Conservation (phyloP, 2,329 filamentous ascomycete species). For the Sclerotinia nivalis region DNA sequence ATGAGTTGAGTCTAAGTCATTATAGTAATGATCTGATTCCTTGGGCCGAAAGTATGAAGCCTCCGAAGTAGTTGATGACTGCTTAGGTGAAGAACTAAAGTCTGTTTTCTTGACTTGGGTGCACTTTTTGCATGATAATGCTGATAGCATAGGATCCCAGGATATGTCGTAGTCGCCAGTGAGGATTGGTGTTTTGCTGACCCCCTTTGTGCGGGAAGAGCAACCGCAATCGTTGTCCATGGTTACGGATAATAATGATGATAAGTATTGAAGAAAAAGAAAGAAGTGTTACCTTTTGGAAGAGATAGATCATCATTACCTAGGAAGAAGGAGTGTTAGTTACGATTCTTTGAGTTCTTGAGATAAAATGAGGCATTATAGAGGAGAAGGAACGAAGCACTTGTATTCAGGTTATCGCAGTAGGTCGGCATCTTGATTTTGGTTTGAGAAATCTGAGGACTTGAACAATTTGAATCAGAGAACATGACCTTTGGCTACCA, state of each 20-base stretch:
- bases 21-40: not conserved
- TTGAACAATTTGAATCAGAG: not conserved
- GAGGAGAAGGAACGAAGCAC: slow-evolving; percentile 19
- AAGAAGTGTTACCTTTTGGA: slow-evolving; percentile 55
- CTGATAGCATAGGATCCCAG: slow-evolving; percentile 18
- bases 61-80: not conserved
- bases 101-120: not conserved
- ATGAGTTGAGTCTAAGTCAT: not conserved
- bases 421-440: slow-evolving; percentile 11
- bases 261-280: slow-evolving; percentile 22
- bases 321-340: slow-evolving; percentile 40
- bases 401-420: not conserved
- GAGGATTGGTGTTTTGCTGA: slow-evolving; percentile 13
- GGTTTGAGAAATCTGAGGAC: not conserved
- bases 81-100: not conserved
- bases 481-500: not conserved
- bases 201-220: slow-evolving; percentile 7
- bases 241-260: slow-evolving; percentile 20
- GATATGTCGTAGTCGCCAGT: slow-evolving; percentile 10
- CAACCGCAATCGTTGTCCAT: slow-evolving; percentile 23
- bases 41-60: slow-evolving; percentile 6
- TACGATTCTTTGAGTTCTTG: not conserved
- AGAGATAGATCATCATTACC: slow-evolving; percentile 64
- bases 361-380: not conserved
- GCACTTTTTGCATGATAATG: slow-evolving; percentile 1